Conservation (phyloP, 768 basidiomycete species). For the Boletus vermiculosoides region DNA sequence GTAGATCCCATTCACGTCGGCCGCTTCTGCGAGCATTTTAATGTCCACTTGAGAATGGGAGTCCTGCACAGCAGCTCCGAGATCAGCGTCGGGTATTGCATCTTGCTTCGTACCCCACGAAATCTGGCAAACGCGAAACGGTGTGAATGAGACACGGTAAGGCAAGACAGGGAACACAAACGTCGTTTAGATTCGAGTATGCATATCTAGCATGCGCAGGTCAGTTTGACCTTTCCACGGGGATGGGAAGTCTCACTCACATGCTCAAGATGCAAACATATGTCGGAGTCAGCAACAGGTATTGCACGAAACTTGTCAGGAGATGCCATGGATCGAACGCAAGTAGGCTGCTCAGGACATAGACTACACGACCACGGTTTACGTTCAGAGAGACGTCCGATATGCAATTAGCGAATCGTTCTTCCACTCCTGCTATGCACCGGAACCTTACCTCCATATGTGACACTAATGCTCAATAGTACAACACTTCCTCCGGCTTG, state of each 20-base stretch:
- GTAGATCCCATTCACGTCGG: conserved; percentile 81
- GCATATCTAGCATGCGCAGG: conserved; percentile 59
- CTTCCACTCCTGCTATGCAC: not conserved
- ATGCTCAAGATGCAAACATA: conserved; percentile 78
- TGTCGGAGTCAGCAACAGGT: conserved; percentile 80
- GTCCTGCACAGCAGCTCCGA: conserved; percentile 82
- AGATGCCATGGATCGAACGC: conserved; percentile 97
- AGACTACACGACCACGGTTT: conserved; percentile 46
- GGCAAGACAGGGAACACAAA: conserved; percentile 28
- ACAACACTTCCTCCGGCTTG: conserved; percentile 70
- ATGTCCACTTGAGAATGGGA: conserved; percentile 82
- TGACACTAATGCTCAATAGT: conserved; percentile 82
- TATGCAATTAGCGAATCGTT: not conserved
- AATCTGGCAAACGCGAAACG: conserved; percentile 45
- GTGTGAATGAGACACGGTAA: conserved; percentile 11
- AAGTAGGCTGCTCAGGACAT: conserved; percentile 71
- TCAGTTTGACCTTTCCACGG: conserved; percentile 13
- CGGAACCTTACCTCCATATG: conserved; percentile 66
- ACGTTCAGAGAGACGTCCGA: not conserved
- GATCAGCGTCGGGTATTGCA: conserved; percentile 64
- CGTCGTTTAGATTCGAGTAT: conserved; percentile 83
- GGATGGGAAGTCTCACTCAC: conserved; percentile 39
- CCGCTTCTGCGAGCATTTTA: conserved; percentile 77
- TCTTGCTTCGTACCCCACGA: conserved; percentile 98
- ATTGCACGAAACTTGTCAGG: conserved; percentile 86